A percentile compares a stretch with the other conserved stretches of the same genome.
Conservation (phyloP, 805 yeast genomes). For the Ogataea pilisensis region DNA sequence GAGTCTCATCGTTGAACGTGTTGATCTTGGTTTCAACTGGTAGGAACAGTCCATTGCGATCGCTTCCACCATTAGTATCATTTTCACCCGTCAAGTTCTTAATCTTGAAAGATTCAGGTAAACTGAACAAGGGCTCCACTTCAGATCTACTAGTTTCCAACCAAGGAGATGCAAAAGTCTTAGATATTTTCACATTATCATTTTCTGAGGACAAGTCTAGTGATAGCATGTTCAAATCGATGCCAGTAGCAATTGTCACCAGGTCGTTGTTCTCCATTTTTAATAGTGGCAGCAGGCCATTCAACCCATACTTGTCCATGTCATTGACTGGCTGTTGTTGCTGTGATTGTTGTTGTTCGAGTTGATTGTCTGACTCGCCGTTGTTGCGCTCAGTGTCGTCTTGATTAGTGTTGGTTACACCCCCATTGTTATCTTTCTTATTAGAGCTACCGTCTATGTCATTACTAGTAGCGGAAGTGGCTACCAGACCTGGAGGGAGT, state of each 20-base stretch:
- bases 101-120: conserved; percentile 53
- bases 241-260: conserved; percentile 67
- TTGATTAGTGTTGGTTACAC: not conserved
- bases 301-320: conserved; percentile 62
- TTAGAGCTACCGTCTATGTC: not conserved
- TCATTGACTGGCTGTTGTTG: conserved; percentile 34
- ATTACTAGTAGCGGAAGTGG: conserved; percentile 3
- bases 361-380: not conserved
- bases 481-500: conserved; percentile 10
- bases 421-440: not conserved
- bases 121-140: conserved; percentile 76
- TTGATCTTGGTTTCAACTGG: conserved; percentile 40
- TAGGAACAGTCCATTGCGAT: conserved; percentile 1
- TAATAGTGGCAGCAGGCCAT: conserved; percentile 57
- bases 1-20: conserved; percentile 81
- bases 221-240: conserved; percentile 66
- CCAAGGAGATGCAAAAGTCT: conserved; percentile 90
- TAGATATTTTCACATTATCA: conserved; percentile 42
- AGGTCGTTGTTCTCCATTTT: conserved; percentile 61
- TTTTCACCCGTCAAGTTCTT: conserved; percentile 3
- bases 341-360: too few species aligned
- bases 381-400: not conserved
- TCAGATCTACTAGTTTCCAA: conserved; percentile 84
- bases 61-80: not conserved
- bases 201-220: conserved; percentile 47